Percentiles rank a stretch among this genome's conserved stretches.
phyloP scores from a whole-genome alignment of 1,284 basidiomycete species.

The Leccinum pachyderme region DNA sequence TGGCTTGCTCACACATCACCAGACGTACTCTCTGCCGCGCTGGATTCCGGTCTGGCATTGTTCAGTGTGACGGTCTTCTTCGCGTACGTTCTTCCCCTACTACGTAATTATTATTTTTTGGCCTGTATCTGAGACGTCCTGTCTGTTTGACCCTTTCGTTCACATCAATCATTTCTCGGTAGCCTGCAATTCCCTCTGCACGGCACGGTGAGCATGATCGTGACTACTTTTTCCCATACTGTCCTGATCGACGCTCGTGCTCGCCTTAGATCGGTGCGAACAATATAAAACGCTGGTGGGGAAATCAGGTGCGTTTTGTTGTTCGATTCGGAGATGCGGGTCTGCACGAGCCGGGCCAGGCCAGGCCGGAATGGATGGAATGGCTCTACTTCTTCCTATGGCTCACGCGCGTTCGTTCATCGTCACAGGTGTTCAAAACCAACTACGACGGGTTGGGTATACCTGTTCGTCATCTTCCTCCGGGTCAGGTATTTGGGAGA shows the following conservation, averaged over 20 bases:
- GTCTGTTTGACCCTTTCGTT: not conserved
- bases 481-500: slow-evolving; percentile 37
- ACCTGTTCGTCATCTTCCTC: slow-evolving; percentile 36
- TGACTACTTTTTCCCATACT: not conserved
- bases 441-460: slow-evolving; percentile 39
- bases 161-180: not conserved
- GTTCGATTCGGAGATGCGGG: too few species aligned
- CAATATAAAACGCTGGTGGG: slow-evolving; percentile 50
- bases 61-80: slow-evolving; percentile 54
- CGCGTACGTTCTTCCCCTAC: slow-evolving; percentile 21
- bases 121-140: too few species aligned
- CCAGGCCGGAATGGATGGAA: not conserved
- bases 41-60: slow-evolving; percentile 54
- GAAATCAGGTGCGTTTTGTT: slow-evolving; percentile 36
- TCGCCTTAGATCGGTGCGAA: slow-evolving; percentile 39
- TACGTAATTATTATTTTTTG: too few species aligned
- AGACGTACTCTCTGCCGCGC: slow-evolving; percentile 57
- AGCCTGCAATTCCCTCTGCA: slow-evolving; percentile 31
- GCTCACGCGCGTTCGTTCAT: not conserved
- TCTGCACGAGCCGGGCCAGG: too few species aligned
- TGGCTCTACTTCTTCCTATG: not conserved
- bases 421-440: slow-evolving; percentile 23
- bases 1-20: not conserved
- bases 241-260: not conserved
- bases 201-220: slow-evolving; percentile 15